A percentile compares a stretch with the other conserved stretches of the same genome.
Evolutionary conservation across 306 rosid species (phyloP).

Genomic region (Pterocarpus macrocarpus): DNA sequence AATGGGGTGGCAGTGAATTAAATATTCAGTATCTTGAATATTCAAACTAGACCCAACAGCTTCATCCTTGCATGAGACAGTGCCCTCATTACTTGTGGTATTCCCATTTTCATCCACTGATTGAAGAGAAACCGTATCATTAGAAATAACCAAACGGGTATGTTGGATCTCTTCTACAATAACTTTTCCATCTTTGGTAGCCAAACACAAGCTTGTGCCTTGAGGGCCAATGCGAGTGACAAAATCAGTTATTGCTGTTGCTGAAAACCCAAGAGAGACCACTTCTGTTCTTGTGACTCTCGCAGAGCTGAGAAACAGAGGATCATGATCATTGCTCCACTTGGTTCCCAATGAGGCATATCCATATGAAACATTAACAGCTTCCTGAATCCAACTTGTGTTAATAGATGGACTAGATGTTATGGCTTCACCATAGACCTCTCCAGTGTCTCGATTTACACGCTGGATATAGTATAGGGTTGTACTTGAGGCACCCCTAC

Average conservation of each 20-base stretch:
- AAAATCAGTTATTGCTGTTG: conserved; percentile 30
- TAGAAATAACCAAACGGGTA: conserved; percentile 42
- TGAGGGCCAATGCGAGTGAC: conserved; percentile 39
- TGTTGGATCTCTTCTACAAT: conserved; percentile 49
- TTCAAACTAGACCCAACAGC: conserved; percentile 48
- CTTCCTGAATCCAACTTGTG: conserved; percentile 45
- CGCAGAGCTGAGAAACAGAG: conserved; percentile 52
- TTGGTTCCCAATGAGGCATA: conserved; percentile 50
- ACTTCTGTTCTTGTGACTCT: conserved; percentile 49
- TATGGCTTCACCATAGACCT: conserved; percentile 49
- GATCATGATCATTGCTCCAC: conserved; percentile 47
- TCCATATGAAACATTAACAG: conserved; percentile 39
- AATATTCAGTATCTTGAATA: conserved; percentile 49
- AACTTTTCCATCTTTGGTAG: conserved; percentile 58
- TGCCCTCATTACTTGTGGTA: conserved; percentile 12
- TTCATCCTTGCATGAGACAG: conserved; percentile 52
- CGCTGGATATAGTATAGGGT: conserved; percentile 49
- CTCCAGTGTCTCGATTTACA: conserved; percentile 54
- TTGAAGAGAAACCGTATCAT: conserved; percentile 50
- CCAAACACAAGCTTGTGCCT: conserved; percentile 51
- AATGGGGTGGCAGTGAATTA: conserved; percentile 54
- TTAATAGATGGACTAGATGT: conserved; percentile 8
- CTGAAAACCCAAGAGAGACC: conserved; percentile 61
- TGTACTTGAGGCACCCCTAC: conserved; percentile 6
- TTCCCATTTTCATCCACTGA: conserved; percentile 44